These are phyloP conservation scores for Aspergillus spinulosporus DNA, from an alignment of 2,329 filamentous ascomycete species.

Conservation along the genomic window DNA sequence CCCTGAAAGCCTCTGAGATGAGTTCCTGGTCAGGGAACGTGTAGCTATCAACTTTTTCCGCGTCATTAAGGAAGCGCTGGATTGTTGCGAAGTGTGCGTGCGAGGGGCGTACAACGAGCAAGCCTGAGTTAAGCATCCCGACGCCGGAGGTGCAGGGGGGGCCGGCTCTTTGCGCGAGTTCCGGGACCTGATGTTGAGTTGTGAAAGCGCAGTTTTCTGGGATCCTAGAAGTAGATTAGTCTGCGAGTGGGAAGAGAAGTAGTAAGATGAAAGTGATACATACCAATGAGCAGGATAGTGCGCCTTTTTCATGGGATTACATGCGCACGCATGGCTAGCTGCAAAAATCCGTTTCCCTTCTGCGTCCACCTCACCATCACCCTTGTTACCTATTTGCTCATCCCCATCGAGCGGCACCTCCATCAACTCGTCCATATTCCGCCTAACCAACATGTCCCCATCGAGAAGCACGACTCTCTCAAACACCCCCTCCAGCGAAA, in stretches of 20 bases:
- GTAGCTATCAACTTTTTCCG: constrained; percentile 35
- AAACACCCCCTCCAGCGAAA: constrained; percentile 70
- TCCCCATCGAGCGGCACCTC: constrained; percentile 70
- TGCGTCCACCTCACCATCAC: neutral
- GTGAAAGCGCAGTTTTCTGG: constrained; percentile 64
- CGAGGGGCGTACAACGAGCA: constrained; percentile 64
- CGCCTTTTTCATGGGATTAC: constrained; percentile 24
- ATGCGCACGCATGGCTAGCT: constrained; percentile 24
- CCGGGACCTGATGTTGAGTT: constrained; percentile 50
- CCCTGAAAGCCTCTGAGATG: constrained; percentile 7
- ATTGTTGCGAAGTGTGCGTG: constrained; percentile 55
- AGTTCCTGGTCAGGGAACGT: constrained; percentile 14
- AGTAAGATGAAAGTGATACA: constrained; percentile 49
- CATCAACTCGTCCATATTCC: constrained; percentile 93
- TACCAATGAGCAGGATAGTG: constrained; percentile 41
- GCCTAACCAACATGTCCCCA: constrained; percentile 79
- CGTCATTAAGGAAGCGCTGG: constrained; percentile 28
- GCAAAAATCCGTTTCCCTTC: constrained; percentile 58
- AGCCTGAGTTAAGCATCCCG: constrained; percentile 60
- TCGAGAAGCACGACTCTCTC: constrained; percentile 79
- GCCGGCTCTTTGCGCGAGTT: constrained; percentile 39
- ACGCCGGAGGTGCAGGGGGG: constrained; percentile 53
- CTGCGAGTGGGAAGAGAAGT: neutral
- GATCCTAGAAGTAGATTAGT: constrained; percentile 25
- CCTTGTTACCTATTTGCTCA: constrained; percentile 48